These are phyloP conservation scores for Fusarium sp. DNA, from an alignment of 2,329 filamentous ascomycete species.

Conservation along the genomic window DNA sequence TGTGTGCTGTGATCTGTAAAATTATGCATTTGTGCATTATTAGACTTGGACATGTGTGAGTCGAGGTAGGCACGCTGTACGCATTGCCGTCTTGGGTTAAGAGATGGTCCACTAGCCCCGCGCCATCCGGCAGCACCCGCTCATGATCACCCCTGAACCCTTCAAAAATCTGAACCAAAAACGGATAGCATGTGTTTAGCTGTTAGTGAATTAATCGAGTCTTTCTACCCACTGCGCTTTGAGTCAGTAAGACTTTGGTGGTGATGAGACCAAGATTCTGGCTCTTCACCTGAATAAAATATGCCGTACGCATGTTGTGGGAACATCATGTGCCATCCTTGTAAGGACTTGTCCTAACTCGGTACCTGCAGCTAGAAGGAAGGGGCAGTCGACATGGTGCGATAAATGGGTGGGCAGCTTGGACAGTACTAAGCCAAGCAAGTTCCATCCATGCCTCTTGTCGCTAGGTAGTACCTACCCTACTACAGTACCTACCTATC, in stretches of 20 bases:
- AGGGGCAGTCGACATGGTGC: slow-evolving; percentile 26
- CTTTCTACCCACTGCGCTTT: background rate
- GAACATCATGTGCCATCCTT: slow-evolving; percentile 26
- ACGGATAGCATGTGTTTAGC: slow-evolving; percentile 1
- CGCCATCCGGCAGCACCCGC: slow-evolving; percentile 43
- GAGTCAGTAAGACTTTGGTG: background rate
- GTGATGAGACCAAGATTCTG: background rate
- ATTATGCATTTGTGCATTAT: slow-evolving; percentile 25
- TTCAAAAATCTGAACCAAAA: slow-evolving; percentile 28
- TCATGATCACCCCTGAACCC: slow-evolving; percentile 37
- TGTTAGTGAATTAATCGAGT: slow-evolving; percentile 4
- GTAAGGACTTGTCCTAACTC: slow-evolving; percentile 36
- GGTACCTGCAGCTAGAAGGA: slow-evolving; percentile 41
- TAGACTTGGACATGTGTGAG: background rate
- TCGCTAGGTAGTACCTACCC: background rate
- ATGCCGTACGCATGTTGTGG: slow-evolving; percentile 3
- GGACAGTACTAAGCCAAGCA: slow-evolving; percentile 9
- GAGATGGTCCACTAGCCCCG: slow-evolving; percentile 35
- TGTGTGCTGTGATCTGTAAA: slow-evolving; percentile 9
- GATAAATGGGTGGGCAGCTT: slow-evolving; percentile 23
- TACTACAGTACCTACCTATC: background rate
- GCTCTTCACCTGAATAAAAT: background rate
- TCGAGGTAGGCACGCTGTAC: slow-evolving; percentile 6
- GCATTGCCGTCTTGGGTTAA: slow-evolving; percentile 24
- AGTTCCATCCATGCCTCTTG: slow-evolving; percentile 8